These are phyloP conservation scores for Candida corydali DNA, from an alignment of 805 yeast genomes.

Conservation along the genomic window DNA sequence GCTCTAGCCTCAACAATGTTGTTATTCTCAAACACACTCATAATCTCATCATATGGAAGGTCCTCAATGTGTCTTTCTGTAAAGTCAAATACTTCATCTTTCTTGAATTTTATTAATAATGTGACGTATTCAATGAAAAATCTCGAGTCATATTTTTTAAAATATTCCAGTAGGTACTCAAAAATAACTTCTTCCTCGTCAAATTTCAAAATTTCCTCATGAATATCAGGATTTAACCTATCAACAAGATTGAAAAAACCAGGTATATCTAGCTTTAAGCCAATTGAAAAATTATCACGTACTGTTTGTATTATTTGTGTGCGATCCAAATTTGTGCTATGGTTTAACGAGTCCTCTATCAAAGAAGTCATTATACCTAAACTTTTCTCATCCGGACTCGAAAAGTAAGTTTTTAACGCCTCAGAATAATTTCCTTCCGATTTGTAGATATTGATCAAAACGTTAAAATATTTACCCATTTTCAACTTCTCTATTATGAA, in stretches of 20 bases:
- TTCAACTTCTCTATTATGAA: slow-evolving; percentile 48
- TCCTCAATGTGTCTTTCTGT: slow-evolving; percentile 9
- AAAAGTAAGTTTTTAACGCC: slow-evolving; percentile 43
- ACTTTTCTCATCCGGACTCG: slow-evolving; percentile 6
- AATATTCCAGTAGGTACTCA: slow-evolving; percentile 30
- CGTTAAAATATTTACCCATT: slow-evolving; percentile 53
- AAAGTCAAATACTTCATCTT: slow-evolving; percentile 12
- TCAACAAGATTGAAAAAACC: slow-evolving; percentile 33
- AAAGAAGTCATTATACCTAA: slow-evolving; percentile 11
- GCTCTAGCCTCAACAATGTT: slow-evolving; percentile 29
- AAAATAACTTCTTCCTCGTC: slow-evolving; percentile 20
- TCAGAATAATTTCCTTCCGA: slow-evolving; percentile 50
- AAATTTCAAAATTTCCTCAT: slow-evolving; percentile 29
- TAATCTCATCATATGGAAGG: slow-evolving; percentile 8
- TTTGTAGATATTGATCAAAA: slow-evolving; percentile 54
- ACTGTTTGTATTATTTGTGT: slow-evolving; percentile 20
- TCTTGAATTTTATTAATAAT: slow-evolving; percentile 19
- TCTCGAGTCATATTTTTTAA: slow-evolving; percentile 14
- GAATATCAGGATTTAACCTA: slow-evolving; percentile 35
- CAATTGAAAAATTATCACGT: slow-evolving; percentile 18
- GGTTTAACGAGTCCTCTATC: slow-evolving; percentile 22
- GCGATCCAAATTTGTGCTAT: slow-evolving; percentile 19
- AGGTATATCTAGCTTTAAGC: slow-evolving; percentile 24
- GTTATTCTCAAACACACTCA: slow-evolving; percentile 17
- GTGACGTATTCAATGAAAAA: slow-evolving; percentile 17